These are phyloP conservation scores for Diaporthe helianthi DNA, from an alignment of 2,329 filamentous ascomycete species.

Conservation along the genomic window DNA sequence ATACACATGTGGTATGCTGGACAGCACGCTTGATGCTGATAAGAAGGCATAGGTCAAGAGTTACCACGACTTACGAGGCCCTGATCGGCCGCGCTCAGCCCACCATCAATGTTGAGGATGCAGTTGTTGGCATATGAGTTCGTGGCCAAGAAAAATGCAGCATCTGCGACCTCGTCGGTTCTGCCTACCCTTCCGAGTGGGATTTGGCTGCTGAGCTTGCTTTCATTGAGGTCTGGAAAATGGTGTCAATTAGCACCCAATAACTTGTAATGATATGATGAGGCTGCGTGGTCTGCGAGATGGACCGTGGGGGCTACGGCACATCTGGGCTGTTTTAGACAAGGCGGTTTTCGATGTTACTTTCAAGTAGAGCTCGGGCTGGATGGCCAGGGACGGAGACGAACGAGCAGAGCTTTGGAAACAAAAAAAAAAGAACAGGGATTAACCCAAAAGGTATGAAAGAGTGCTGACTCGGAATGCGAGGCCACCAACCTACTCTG, in stretches of 20 bases:
- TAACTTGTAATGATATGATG: conserved; percentile 25
- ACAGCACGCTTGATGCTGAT: not conserved
- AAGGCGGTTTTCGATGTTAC: not conserved
- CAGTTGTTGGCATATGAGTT: conserved; percentile 90
- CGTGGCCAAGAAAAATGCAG: conserved; percentile 76
- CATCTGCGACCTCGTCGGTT: conserved; percentile 79
- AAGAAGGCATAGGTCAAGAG: not conserved
- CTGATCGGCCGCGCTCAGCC: conserved; percentile 67
- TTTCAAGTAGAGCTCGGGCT: conserved; percentile 1
- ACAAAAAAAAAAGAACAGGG: conserved; percentile 17
- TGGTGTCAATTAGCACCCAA: conserved; percentile 31
- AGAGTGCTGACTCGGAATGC: not conserved
- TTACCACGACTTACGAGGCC: not conserved
- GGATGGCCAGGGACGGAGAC: not conserved
- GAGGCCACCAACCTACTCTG: conserved; percentile 57
- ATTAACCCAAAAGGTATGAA: conserved; percentile 20
- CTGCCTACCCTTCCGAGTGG: conserved; percentile 72
- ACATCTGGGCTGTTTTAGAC: conserved; percentile 21
- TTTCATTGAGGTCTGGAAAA: conserved; percentile 44
- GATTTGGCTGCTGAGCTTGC: conserved; percentile 57
- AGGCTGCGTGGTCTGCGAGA: conserved; percentile 24
- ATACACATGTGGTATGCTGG: not conserved
- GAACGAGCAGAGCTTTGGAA: conserved; percentile 4
- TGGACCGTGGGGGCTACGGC: conserved; percentile 31
- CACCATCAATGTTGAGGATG: conserved; percentile 84